Evolutionary conservation across 768 basidiomycete genomes (phyloP).

Genomic region (Lentinula guzmanii): DNA sequence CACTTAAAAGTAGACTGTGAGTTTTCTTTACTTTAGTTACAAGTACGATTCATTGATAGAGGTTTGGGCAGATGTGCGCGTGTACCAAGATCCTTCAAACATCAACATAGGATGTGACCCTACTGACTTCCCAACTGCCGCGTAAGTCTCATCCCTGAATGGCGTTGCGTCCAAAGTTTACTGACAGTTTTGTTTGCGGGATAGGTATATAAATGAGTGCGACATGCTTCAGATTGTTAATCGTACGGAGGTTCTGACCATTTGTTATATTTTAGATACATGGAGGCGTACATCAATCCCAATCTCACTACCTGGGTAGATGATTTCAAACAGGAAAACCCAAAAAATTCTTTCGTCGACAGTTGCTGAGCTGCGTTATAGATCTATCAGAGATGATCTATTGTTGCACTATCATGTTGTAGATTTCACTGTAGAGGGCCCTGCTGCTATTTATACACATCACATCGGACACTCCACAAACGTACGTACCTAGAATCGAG

Average conservation of each 20-base stretch:
- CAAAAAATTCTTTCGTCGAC: conserved; percentile 43
- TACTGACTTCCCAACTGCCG: conserved; percentile 55
- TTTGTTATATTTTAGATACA: conserved; percentile 25
- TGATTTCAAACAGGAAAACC: conserved; percentile 39
- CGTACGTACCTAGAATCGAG: not conserved
- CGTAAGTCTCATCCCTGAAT: conserved; percentile 19
- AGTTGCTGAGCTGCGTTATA: conserved; percentile 23
- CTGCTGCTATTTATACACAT: not conserved
- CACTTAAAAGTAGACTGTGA: conserved; percentile 36
- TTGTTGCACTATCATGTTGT: not conserved
- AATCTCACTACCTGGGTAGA: conserved; percentile 38
- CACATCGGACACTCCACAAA: not conserved
- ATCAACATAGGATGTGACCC: conserved; percentile 75
- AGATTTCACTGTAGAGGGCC: not conserved
- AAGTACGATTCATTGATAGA: not conserved
- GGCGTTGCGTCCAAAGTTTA: not conserved
- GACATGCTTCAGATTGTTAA: conserved; percentile 11
- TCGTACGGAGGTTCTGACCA: not conserved
- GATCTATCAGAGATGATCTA: not conserved
- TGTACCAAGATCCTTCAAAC: conserved; percentile 62
- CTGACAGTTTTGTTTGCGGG: not conserved
- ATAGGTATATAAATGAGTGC: conserved; percentile 50
- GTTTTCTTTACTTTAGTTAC: not conserved
- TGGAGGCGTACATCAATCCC: conserved; percentile 52
- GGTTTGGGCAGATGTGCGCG: conserved; percentile 33